phyloP scores from a whole-genome alignment of 352 stramenopile species.

The Globisporangium middletonii region DNA sequence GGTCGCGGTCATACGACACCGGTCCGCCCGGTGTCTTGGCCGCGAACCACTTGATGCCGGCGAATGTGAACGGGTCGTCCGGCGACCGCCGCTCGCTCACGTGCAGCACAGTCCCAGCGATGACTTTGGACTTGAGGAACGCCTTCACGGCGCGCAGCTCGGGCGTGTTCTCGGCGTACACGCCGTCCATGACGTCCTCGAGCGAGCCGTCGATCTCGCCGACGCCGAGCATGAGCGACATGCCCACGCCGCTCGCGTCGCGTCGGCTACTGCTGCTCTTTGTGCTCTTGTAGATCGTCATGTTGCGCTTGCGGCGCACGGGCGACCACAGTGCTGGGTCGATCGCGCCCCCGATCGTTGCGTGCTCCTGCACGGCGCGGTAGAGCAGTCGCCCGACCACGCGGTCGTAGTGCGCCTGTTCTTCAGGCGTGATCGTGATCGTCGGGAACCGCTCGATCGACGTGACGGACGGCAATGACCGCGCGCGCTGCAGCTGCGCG shows the following conservation, averaged over 20 bases:
- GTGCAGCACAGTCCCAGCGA: slow-evolving; percentile 26
- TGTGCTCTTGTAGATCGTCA: slow-evolving; percentile 10
- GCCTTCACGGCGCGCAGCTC: slow-evolving; percentile 27
- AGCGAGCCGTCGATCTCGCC: slow-evolving; percentile 8
- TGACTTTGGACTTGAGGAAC: slow-evolving; percentile 29
- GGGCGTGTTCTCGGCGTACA: slow-evolving; percentile 39
- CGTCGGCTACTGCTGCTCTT: background rate
- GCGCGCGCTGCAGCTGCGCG: background rate
- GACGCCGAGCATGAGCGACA: slow-evolving; percentile 14
- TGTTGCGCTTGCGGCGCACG: slow-evolving; percentile 13
- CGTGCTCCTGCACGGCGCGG: slow-evolving; percentile 8
- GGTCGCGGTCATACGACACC: slow-evolving; percentile 23
- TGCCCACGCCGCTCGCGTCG: background rate
- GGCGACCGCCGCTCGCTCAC: slow-evolving; percentile 23
- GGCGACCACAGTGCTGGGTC: slow-evolving; percentile 11
- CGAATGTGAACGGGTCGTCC: slow-evolving; percentile 32
- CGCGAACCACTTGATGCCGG: slow-evolving; percentile 45
- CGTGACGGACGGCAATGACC: background rate
- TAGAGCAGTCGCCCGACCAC: background rate
- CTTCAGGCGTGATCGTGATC: background rate
- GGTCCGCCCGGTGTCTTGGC: slow-evolving; percentile 17
- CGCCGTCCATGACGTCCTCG: slow-evolving; percentile 34
- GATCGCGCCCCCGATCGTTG: slow-evolving; percentile 8
- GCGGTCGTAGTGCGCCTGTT: slow-evolving; percentile 9
- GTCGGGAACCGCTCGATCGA: background rate